Conservation (phyloP, 148 eudicot species). For the Diospyros kaki region DNA sequence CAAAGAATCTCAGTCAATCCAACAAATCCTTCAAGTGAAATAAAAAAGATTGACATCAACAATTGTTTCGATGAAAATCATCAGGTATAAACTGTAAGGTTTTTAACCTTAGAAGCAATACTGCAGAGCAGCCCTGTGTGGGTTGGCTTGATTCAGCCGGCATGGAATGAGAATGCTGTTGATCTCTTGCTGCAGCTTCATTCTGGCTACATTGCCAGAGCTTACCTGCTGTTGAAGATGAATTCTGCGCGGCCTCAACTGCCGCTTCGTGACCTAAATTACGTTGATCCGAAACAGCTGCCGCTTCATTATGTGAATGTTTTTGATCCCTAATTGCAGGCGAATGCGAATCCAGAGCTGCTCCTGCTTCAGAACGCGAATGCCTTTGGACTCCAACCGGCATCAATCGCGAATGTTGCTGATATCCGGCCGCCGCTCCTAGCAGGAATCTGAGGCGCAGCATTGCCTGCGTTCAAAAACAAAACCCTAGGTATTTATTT, state of each 20-base stretch:
- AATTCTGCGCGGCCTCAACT: slow-evolving; percentile 6
- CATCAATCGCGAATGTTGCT: too few relatives aligned
- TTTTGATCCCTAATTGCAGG: slow-evolving; percentile 1
- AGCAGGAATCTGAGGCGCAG: slow-evolving; percentile 44
- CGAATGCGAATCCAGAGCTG: not conserved
- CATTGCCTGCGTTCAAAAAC: slow-evolving; percentile 36
- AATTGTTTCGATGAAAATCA: too few relatives aligned
- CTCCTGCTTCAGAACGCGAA: too few relatives aligned
- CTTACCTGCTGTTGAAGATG: not conserved
- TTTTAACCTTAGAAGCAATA: slow-evolving; percentile 29
- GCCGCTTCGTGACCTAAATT: not conserved
- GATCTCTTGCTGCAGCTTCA: slow-evolving; percentile 15
- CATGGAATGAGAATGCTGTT: not conserved
- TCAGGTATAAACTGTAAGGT: not conserved
- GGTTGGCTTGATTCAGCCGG: slow-evolving; percentile 13
- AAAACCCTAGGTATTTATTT: too few relatives aligned
- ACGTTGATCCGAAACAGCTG: not conserved
- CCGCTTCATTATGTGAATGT: too few relatives aligned
- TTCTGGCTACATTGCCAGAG: not conserved
- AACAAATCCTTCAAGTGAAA: too few relatives aligned
- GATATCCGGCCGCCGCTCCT: slow-evolving; percentile 14
- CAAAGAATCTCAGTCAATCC: too few relatives aligned
- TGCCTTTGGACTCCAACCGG: slow-evolving; percentile 1
- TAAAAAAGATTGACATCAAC: too few relatives aligned
- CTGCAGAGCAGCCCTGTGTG: slow-evolving; percentile 17